Conservation (phyloP, 192 early-diverging fungal genomes). For the Umbelopsis ramanniana region DNA sequence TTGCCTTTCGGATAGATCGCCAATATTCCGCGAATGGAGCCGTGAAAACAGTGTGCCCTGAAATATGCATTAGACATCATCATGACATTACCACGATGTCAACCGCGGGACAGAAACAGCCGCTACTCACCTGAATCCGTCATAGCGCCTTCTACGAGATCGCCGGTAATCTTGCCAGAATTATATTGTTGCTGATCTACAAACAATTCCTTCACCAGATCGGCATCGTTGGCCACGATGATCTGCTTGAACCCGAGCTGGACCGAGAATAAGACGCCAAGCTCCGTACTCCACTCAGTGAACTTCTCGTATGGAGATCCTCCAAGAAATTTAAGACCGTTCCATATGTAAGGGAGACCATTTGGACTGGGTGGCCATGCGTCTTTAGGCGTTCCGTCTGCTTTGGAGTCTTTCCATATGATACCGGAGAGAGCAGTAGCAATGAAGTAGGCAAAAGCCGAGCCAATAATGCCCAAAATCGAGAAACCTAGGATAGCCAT, state of each 20-base stretch:
- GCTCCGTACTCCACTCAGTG: slow-evolving; percentile 30
- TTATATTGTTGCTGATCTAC: slow-evolving; percentile 34
- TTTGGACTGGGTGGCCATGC: slow-evolving; percentile 31
- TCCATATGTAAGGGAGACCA: slow-evolving; percentile 20
- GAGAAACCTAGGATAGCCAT: slow-evolving; percentile 2
- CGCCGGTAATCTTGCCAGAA: slow-evolving; percentile 21
- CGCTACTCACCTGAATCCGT: slow-evolving; percentile 28
- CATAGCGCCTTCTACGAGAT: slow-evolving; percentile 26
- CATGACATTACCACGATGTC: not conserved
- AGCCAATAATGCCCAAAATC: not conserved
- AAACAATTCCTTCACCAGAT: slow-evolving; percentile 24
- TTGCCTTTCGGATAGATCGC: slow-evolving; percentile 27
- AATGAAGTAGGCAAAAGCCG: not conserved
- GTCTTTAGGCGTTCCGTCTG: slow-evolving; percentile 28
- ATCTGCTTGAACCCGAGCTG: slow-evolving; percentile 31
- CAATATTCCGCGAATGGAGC: slow-evolving; percentile 32
- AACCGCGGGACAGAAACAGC: not conserved
- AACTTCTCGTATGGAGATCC: not conserved
- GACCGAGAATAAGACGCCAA: slow-evolving; percentile 27
- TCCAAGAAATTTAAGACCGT: slow-evolving; percentile 22
- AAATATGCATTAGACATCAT: not conserved
- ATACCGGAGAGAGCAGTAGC: not conserved
- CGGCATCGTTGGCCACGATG: slow-evolving; percentile 27
- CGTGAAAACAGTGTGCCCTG: slow-evolving; percentile 38
- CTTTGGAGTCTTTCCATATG: slow-evolving; percentile 33